A percentile compares a stretch with the other conserved stretches of the same genome.
These are phyloP conservation scores for Rhazya stricta DNA, from an alignment of 257 asterid genomes.

Conservation along the genomic window DNA sequence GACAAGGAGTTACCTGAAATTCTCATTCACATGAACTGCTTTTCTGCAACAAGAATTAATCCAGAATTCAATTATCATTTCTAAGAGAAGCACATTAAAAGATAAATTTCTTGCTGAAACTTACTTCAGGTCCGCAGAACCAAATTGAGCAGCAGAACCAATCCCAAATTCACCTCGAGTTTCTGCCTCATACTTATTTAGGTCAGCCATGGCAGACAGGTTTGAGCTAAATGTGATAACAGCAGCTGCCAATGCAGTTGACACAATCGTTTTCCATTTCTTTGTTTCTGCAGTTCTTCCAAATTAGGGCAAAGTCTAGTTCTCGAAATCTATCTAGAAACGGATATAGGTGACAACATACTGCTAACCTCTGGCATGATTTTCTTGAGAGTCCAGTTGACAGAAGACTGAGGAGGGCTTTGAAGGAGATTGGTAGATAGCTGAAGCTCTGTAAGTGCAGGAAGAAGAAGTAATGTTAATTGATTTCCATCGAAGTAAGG, in stretches of 20 bases:
- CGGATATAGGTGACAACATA: neutral
- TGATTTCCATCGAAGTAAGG: constrained; percentile 51
- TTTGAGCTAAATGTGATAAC: constrained; percentile 49
- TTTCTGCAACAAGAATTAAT: constrained; percentile 51
- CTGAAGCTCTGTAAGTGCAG: constrained; percentile 18
- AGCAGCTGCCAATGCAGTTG: constrained; percentile 80
- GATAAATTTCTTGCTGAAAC: constrained; percentile 11
- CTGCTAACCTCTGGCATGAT: constrained; percentile 28
- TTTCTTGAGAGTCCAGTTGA: constrained; percentile 19
- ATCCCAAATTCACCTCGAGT: constrained; percentile 94
- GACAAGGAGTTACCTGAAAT: constrained; percentile 61
- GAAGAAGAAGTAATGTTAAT: constrained; percentile 26
- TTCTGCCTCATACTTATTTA: constrained; percentile 90
- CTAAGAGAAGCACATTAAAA: too few species aligned
- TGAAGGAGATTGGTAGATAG: constrained; percentile 24
- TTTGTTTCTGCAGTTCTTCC: constrained; percentile 37
- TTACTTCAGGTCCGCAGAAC: constrained; percentile 88
- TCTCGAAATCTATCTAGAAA: constrained; percentile 8
- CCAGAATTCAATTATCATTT: constrained; percentile 1
- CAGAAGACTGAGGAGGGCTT: constrained; percentile 31
- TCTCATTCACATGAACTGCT: constrained; percentile 78
- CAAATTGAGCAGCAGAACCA: constrained; percentile 97
- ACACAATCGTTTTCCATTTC: constrained; percentile 58
- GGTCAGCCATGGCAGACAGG: constrained; percentile 70
- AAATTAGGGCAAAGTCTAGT: constrained; percentile 12